Base-by-base conservation (phyloP, 352 stramenopile species). In the Globisporangium solare region DNA sequence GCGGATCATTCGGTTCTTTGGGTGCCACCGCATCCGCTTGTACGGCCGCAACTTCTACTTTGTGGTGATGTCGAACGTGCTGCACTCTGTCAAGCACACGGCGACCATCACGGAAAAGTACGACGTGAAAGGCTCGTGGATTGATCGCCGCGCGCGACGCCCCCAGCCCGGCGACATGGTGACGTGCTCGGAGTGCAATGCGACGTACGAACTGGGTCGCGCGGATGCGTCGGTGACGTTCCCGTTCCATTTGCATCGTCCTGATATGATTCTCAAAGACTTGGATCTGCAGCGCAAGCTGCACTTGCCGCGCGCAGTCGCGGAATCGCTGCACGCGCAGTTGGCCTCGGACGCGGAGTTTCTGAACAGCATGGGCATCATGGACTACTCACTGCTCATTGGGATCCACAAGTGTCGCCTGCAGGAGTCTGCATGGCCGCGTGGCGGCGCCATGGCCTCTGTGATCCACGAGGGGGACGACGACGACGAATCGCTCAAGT, bases 11-110 rank as follows among this genome's bases (percentile, higher is more conserved):
- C 79, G 86, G 10, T 95, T 93, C 54, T 89, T 92, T n/a, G 86
- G 86, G 18, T 92, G 83, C 56, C 86, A 96, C 42, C 74, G 76
- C 42, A 76, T 96, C 27, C 70, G 73, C 6, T 67, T 96, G 10
- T 94, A 94, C 46, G 81, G 82, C 6, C 74, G 80, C 47, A 87
- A 86, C 56, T 89, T 91, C 56, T 88, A 86, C 58, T 91, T 91
- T 66, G 76, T 83, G 3, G 81, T 91, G 51, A 91, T 91, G 81
- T 74, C 79, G 2, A 91, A 91, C 52, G 79, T 91, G 35, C 55
- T 91, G n/a, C 74, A 89, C 52, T 86, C 64, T 27, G 62, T 76
- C 32, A 52, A 52, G 5, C 77, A 89, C 51, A 85, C 73, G 24
- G 59, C 75, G 18, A 85, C 73, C 21, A 85, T 88, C 27, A 72